Evolutionary conservation across 805 yeast species (phyloP), one percentile per base, ranked within the genome.

Genomic region (Sugiyamaella valdiviana): DNA sequence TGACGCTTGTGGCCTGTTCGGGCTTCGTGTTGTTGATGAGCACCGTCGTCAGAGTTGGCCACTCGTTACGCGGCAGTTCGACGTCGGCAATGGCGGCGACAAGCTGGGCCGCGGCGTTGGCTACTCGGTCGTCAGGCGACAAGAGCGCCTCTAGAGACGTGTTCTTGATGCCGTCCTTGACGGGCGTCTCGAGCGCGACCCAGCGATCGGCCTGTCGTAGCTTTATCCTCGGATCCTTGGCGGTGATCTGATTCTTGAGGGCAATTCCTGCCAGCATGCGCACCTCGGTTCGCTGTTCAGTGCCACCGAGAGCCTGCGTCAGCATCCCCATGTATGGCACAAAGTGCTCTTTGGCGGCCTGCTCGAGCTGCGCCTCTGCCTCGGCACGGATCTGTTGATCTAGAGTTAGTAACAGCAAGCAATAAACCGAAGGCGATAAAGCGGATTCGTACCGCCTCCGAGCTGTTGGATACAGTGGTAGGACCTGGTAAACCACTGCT

Each of bases 81-180:
- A 91, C 86, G 54, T 83, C 91, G n/a, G 97, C 99, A 59, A 93
- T 86, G 9, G 97, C 95, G 29, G 98, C 95, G 45, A 93, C 91
- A 56, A 91, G 74, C 71, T 91, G 97, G 20, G 99, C 96, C 21
- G 91, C 83, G 23, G 95, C 77, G 50, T 82, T 80, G 26, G 95
- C 93, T 48, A 91, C 96, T 60, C 87, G 78, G 55, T 79, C 85
- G 58, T 80, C 79, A n/a, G 70, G 63, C 15, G 85, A 74, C 48
- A 82, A 64, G 48, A 93, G 76, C 2, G 90, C 78, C 39, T 69
- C 68, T 44, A 91, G 65, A 0, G 88, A 76, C 5, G 55, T 51
- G 6, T 75, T 72, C 70, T 87, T 89, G 62, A 91, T 83, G 54
- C 78, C 77, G 6, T 68, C 61, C 65, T 80, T 86, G 24, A 78